phyloP scores from a whole-genome alignment of 352 stramenopile species.

The Lagenidium giganteum region DNA sequence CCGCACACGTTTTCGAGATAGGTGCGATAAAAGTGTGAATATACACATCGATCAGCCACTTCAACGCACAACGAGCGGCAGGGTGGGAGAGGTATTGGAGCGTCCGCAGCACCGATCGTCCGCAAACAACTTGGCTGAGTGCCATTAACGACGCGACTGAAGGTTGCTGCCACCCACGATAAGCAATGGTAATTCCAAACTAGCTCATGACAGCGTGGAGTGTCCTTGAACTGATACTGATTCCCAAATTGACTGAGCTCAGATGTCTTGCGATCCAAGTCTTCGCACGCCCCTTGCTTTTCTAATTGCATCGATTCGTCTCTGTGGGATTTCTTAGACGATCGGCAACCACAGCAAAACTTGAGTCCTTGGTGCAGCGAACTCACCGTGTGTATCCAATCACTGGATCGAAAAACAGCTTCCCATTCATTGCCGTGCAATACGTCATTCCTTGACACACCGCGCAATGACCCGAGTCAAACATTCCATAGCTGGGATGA shows the following conservation, averaged over 20 bases:
- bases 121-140: slow-evolving; percentile 27
- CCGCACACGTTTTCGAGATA: slow-evolving; percentile 66
- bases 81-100: slow-evolving; percentile 33
- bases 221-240: slow-evolving; percentile 69
- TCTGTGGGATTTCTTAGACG: too few relatives aligned
- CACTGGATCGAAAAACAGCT: slow-evolving; percentile 62
- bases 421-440: slow-evolving; percentile 63
- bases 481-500: too few relatives aligned
- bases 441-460: slow-evolving; percentile 47
- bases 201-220: slow-evolving; percentile 35
- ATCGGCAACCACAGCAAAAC: neutral
- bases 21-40: slow-evolving; percentile 57
- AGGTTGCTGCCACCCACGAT: slow-evolving; percentile 51
- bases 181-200: slow-evolving; percentile 80
- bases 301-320: slow-evolving; percentile 48
- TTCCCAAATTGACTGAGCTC: slow-evolving; percentile 46
- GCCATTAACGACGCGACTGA: slow-evolving; percentile 31
- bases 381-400: slow-evolving; percentile 52
- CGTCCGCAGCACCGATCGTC: too few relatives aligned
- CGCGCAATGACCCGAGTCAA: slow-evolving; percentile 34
- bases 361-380: neutral
- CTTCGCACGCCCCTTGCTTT: slow-evolving; percentile 72
- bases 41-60: slow-evolving; percentile 73
- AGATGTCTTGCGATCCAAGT: slow-evolving; percentile 59
- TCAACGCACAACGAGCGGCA: slow-evolving; percentile 73